Evolutionary conservation across 2,329 filamentous ascomycete species (phyloP).

Genomic region (Hawksworthiomyces lignivorus): DNA sequence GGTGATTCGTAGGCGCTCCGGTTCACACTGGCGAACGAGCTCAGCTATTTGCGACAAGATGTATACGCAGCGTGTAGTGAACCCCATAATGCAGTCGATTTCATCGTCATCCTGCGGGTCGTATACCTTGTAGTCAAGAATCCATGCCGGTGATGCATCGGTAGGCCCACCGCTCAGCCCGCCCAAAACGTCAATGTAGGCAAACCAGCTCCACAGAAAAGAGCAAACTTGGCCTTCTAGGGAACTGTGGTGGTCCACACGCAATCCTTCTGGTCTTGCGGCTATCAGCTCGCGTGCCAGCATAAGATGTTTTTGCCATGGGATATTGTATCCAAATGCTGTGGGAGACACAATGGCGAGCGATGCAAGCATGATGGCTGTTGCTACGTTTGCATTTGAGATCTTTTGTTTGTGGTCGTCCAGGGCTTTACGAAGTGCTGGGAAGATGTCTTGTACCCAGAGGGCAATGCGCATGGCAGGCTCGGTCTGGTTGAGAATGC

Average conservation of each 20-base stretch:
- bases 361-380: slow-evolving; percentile 77
- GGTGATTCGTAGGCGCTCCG: slow-evolving; percentile 8
- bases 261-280: slow-evolving; percentile 41
- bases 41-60: slow-evolving; percentile 66
- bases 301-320: slow-evolving; percentile 73
- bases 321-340: slow-evolving; percentile 70
- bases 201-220: slow-evolving; percentile 76
- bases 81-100: slow-evolving; percentile 76
- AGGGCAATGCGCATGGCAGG: slow-evolving; percentile 69
- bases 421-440: slow-evolving; percentile 60
- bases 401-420: slow-evolving; percentile 53
- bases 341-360: slow-evolving; percentile 77
- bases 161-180: slow-evolving; percentile 54
- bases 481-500: slow-evolving; percentile 64
- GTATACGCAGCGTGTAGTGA: slow-evolving; percentile 63
- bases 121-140: slow-evolving; percentile 44
- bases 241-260: slow-evolving; percentile 40
- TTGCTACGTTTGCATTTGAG: slow-evolving; percentile 66
- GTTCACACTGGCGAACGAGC: slow-evolving; percentile 60
- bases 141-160: slow-evolving; percentile 41
- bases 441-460: slow-evolving; percentile 75
- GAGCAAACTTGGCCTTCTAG: slow-evolving; percentile 54
- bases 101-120: slow-evolving; percentile 52
- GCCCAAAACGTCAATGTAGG: slow-evolving; percentile 74
- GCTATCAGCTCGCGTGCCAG: slow-evolving; percentile 70